A percentile compares a stretch with the other conserved stretches of the same genome.
Evolutionary conservation across 306 rosid species (phyloP).

Genomic region (Trichosanthes cucumerina): DNA sequence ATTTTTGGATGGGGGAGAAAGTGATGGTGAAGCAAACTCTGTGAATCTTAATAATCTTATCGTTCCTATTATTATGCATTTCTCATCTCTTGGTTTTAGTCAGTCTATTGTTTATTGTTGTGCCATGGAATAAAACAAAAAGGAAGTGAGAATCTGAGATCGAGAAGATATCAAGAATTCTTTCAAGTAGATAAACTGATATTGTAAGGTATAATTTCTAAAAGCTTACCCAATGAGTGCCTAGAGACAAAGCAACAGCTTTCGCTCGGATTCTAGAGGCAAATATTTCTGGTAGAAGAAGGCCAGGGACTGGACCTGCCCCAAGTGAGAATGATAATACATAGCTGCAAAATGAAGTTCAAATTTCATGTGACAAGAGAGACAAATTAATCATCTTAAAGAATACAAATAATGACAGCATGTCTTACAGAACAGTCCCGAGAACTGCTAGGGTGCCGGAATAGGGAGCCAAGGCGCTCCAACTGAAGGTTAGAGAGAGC

Average conservation of each 20-base stretch:
- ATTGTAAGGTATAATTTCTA: neutral
- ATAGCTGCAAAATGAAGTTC: conserved; percentile 40
- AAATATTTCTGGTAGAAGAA: conserved; percentile 94
- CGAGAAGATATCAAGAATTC: neutral
- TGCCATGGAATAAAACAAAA: neutral
- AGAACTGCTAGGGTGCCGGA: conserved; percentile 76
- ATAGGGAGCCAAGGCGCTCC: conserved; percentile 72
- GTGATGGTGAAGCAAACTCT: neutral
- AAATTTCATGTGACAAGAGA: conserved; percentile 9
- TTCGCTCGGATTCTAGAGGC: conserved; percentile 96
- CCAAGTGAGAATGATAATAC: conserved; percentile 95
- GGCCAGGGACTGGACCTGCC: conserved; percentile 98
- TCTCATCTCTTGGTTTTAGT: neutral
- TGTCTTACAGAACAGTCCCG: conserved; percentile 87
- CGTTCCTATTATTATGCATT: neutral
- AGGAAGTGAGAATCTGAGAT: neutral
- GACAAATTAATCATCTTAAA: neutral
- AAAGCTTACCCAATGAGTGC: conserved; percentile 90
- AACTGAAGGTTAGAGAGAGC: conserved; percentile 73
- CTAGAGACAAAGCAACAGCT: conserved; percentile 86
- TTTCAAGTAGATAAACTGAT: neutral
- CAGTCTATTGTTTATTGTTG: neutral
- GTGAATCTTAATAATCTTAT: neutral
- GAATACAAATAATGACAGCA: neutral
- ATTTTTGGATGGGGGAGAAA: neutral